These are phyloP conservation scores for Thermomyces lanuginosus DNA, from an alignment of 2,329 filamentous ascomycete genomes.

Conservation along the genomic window DNA sequence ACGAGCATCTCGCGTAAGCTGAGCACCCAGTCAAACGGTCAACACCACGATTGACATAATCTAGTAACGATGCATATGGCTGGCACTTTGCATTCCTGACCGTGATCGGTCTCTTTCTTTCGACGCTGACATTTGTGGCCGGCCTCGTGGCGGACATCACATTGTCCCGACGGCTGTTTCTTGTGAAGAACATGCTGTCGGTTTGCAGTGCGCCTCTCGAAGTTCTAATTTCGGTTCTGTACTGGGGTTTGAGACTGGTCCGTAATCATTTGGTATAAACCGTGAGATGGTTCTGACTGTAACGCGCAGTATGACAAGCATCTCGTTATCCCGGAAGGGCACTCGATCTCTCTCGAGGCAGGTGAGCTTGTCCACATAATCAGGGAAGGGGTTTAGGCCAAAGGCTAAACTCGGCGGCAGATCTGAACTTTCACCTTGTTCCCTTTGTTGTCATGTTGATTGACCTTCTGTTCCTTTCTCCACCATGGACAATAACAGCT, in stretches of 20 bases:
- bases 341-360: conserved; percentile 20
- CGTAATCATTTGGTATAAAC: no score
- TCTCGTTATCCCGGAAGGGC: conserved; percentile 35
- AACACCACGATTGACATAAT: background rate
- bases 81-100: conserved; percentile 52
- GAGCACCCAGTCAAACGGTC: conserved; percentile 3
- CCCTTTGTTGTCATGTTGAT: conserved; percentile 38
- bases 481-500: conserved; percentile 42
- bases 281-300: no score
- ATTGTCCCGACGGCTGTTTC: conserved; percentile 36
- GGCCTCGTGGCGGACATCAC: conserved; percentile 42
- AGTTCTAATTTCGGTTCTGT: conserved; percentile 43
- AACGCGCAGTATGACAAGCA: conserved; percentile 29
- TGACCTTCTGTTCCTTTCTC: conserved; percentile 42
- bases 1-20: conserved; percentile 28
- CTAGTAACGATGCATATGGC: conserved; percentile 43
- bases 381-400: no score
- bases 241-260: conserved; percentile 42
- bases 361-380: conserved; percentile 16
- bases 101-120: conserved; percentile 42
- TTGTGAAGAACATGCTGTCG: conserved; percentile 41
- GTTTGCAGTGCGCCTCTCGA: conserved; percentile 44
- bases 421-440: conserved; percentile 34
- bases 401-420: conserved; percentile 13
- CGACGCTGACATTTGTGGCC: conserved; percentile 37